Conservation (phyloP, 1,284 basidiomycete species). For the Caloboletus firmus region DNA sequence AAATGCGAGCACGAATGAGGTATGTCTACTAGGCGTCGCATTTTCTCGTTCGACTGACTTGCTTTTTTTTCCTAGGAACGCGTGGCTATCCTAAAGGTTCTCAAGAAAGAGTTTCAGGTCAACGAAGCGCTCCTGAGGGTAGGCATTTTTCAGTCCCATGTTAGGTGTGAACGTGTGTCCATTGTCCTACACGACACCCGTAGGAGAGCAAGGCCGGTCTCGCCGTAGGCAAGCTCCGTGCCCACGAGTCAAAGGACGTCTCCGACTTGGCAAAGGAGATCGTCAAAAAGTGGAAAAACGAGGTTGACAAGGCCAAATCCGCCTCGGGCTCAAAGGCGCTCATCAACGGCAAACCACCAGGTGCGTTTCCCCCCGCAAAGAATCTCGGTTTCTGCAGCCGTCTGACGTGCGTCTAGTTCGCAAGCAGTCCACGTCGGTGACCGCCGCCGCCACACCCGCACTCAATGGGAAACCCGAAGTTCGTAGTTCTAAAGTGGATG, state of each 20-base stretch:
- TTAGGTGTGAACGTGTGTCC: slow-evolving; percentile 15
- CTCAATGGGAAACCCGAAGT: slow-evolving; percentile 43
- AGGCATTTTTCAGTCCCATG: slow-evolving; percentile 39
- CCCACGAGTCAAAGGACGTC: slow-evolving; percentile 70
- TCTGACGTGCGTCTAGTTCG: slow-evolving; percentile 15
- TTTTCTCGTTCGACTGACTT: slow-evolving; percentile 20
- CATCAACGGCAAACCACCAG: slow-evolving; percentile 27
- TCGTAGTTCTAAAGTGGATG: slow-evolving; percentile 71
- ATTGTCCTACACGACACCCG: slow-evolving; percentile 2
- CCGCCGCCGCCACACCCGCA: slow-evolving; percentile 39
- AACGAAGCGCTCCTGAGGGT: slow-evolving; percentile 89
- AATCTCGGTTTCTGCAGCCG: not conserved
- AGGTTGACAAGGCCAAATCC: slow-evolving; percentile 77
- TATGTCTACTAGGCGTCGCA: slow-evolving; percentile 38
- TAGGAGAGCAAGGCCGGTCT: slow-evolving; percentile 91
- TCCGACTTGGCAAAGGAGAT: slow-evolving; percentile 88
- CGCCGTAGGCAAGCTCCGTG: slow-evolving; percentile 88
- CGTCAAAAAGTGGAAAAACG: slow-evolving; percentile 89
- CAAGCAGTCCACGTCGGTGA: slow-evolving; percentile 31
- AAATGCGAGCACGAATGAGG: slow-evolving; percentile 58
- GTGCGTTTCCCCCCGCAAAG: slow-evolving; percentile 26
- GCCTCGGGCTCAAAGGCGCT: slow-evolving; percentile 36
- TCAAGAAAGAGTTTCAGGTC: slow-evolving; percentile 80
- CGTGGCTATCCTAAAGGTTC: slow-evolving; percentile 62
- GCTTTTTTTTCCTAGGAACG: slow-evolving; percentile 57